phyloP scores from a whole-genome alignment of 2,329 filamentous ascomycete genomes.

The Fusarium torulosum region DNA sequence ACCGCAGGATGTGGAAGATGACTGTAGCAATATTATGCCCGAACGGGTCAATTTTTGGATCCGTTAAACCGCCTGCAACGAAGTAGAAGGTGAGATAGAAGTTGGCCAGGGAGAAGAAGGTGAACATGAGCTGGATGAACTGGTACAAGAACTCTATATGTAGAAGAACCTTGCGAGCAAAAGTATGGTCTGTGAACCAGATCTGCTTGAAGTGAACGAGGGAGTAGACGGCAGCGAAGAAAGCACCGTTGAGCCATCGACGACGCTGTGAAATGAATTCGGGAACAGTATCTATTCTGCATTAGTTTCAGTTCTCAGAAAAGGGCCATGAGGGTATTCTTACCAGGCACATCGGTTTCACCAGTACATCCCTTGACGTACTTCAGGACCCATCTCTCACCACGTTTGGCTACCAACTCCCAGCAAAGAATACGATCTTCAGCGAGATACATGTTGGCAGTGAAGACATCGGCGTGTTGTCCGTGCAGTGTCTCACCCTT shows the following conservation, averaged over 20 bases:
- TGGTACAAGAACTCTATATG: constrained; percentile 98
- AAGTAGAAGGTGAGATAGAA: constrained; percentile 99
- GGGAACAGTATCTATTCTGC: constrained; percentile 80
- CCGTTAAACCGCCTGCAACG: constrained; percentile 88
- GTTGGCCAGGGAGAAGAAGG: constrained; percentile 97
- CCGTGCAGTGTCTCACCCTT: constrained; percentile 98
- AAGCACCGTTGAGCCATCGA: constrained; percentile 97
- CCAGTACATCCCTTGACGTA: constrained; percentile 97
- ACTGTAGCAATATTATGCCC: constrained; percentile 85
- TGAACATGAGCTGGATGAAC: constrained; percentile 91
- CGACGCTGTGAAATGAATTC: constrained; percentile 98
- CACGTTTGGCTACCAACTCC: constrained; percentile 95
- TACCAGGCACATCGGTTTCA: constrained; percentile 97
- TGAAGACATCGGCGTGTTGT: constrained; percentile 96
- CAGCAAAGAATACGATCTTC: constrained; percentile 92
- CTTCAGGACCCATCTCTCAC: constrained; percentile 96
- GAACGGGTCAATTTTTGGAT: constrained; percentile 86
- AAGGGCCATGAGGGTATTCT: constrained; percentile 51
- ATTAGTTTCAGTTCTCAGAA: constrained; percentile 41
- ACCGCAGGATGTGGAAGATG: constrained; percentile 89
- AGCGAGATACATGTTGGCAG: constrained; percentile 94
- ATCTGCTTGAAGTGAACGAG: constrained; percentile 95
- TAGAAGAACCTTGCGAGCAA: constrained; percentile 88
- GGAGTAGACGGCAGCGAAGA: constrained; percentile 98
- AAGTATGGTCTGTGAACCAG: constrained; percentile 90